Evolutionary conservation across 1,139 yeast genomes (phyloP).

Genomic region (Taiozyma sp.): DNA sequence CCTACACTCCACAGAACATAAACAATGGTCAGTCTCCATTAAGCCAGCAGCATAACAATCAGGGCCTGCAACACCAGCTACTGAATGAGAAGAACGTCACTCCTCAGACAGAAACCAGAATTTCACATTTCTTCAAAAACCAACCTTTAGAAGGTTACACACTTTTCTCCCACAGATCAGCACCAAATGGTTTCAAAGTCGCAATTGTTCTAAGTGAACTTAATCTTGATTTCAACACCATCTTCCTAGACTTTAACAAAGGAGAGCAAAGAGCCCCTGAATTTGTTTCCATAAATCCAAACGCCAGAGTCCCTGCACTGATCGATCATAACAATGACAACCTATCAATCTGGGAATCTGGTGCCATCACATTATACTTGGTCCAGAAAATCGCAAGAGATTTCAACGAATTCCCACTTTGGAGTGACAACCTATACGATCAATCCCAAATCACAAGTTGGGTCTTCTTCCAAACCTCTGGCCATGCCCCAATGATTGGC

Average conservation of each 20-base stretch:
- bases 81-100: slow-evolving; percentile 25
- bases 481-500: slow-evolving; percentile 98
- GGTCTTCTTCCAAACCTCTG: slow-evolving; percentile 93
- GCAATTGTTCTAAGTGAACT: slow-evolving; percentile 87
- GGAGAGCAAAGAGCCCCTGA: slow-evolving; percentile 95
- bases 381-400: slow-evolving; percentile 64
- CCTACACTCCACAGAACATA: slow-evolving; percentile 17
- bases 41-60: slow-evolving; percentile 4
- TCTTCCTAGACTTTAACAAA: slow-evolving; percentile 78
- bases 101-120: slow-evolving; percentile 38
- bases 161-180: slow-evolving; percentile 83
- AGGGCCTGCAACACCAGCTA: slow-evolving; percentile 5
- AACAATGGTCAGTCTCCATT: slow-evolving; percentile 4
- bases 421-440: slow-evolving; percentile 75
- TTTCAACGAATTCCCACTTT: slow-evolving; percentile 67
- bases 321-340: slow-evolving; percentile 82
- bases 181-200: slow-evolving; percentile 95
- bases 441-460: slow-evolving; percentile 86
- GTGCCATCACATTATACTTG: slow-evolving; percentile 78
- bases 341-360: slow-evolving; percentile 89
- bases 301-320: slow-evolving; percentile 91
- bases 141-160: slow-evolving; percentile 85
- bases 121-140: slow-evolving; percentile 68
- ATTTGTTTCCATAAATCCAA: slow-evolving; percentile 86
- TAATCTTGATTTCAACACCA: slow-evolving; percentile 72